Evolutionary conservation across 2,329 filamentous ascomycete species (phyloP).

Genomic region (Trichoderma hamatum): DNA sequence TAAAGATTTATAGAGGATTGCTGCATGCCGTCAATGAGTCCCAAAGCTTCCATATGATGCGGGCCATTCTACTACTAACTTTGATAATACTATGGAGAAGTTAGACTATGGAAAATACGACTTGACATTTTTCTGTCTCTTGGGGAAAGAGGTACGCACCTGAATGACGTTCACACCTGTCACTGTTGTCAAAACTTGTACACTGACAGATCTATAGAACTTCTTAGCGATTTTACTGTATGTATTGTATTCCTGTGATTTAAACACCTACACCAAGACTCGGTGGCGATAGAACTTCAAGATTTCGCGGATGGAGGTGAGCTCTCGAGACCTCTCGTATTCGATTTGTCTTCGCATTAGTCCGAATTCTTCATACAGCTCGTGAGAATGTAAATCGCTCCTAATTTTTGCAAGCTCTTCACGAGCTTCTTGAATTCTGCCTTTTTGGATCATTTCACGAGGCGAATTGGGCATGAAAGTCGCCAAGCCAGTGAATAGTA

Average conservation of each 20-base stretch:
- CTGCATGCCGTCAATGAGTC: neutral
- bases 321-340: neutral
- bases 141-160: neutral
- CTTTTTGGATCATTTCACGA: neutral
- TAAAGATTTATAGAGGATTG: neutral
- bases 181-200: neutral
- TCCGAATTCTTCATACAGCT: conserved; percentile 4
- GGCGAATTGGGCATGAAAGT: neutral
- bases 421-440: neutral
- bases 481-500: neutral
- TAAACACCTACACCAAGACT: neutral
- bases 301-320: neutral
- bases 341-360: neutral
- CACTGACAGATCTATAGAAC: too few relatives aligned
- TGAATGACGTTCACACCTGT: neutral
- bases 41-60: too few relatives aligned
- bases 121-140: neutral
- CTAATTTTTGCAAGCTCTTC: neutral
- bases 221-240: too few relatives aligned
- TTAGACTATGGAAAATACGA: neutral
- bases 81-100: neutral
- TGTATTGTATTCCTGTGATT: too few relatives aligned
- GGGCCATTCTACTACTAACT: neutral
- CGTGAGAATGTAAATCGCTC: neutral
- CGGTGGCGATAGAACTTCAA: neutral